Conservation (phyloP, 495 filamentous ascomycete species). For the Monascus purpureus region DNA sequence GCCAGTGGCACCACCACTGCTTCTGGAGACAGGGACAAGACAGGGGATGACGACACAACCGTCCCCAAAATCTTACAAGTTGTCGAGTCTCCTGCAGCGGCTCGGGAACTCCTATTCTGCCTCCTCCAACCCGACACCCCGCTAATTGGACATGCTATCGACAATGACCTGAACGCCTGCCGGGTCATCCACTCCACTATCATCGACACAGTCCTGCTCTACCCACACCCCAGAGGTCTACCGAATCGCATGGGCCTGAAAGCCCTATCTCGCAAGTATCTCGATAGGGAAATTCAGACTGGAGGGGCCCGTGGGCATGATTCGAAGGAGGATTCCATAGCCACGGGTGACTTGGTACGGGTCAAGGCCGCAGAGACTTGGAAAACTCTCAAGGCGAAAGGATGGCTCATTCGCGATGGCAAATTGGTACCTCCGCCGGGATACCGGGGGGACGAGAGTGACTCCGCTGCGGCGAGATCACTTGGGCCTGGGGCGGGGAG, state of each 20-base stretch:
- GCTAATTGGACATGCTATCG: constrained; percentile 82
- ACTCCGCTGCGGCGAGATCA: constrained; percentile 1
- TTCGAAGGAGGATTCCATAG: constrained; percentile 73
- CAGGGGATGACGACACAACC: constrained; percentile 1
- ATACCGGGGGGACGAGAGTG: neutral
- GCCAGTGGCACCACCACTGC: constrained; percentile 6
- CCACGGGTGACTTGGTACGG: constrained; percentile 74
- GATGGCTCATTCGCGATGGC: constrained; percentile 47
- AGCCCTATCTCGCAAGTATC: constrained; percentile 44
- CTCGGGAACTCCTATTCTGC: constrained; percentile 57
- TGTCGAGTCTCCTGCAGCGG: constrained; percentile 53
- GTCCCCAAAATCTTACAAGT: constrained; percentile 34
- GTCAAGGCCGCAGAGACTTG: constrained; percentile 50
- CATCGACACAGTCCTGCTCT: constrained; percentile 78
- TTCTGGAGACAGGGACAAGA: constrained; percentile 5
- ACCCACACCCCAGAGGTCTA: constrained; percentile 58
- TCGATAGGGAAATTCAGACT: constrained; percentile 66
- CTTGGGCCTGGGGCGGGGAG: constrained; percentile 12
- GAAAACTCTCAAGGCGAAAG: constrained; percentile 43
- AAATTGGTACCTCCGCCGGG: constrained; percentile 33
- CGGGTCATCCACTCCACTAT: constrained; percentile 74
- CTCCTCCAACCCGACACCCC: constrained; percentile 61
- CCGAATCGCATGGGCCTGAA: constrained; percentile 66
- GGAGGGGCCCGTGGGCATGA: constrained; percentile 65
- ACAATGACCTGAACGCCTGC: constrained; percentile 80